phyloP scores from a whole-genome alignment of 306 rosid genomes.

The Prosopis cineraria region DNA sequence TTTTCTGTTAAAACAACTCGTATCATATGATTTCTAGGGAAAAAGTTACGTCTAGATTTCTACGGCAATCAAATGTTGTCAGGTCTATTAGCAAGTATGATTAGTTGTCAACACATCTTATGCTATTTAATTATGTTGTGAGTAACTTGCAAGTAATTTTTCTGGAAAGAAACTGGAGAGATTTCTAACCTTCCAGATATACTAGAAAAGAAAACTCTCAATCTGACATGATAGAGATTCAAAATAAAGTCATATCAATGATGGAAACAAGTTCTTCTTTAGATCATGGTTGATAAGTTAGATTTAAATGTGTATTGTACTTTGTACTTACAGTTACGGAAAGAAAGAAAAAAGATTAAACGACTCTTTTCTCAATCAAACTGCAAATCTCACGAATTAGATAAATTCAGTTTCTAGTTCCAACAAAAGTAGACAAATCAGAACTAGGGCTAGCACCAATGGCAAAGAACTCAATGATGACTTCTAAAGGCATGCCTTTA shows the following conservation, averaged over 20 bases:
- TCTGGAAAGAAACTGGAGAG: no score
- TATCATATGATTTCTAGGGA: no score
- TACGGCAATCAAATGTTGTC: no score
- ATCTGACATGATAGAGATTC: neutral
- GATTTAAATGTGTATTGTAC: neutral
- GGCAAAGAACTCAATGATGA: conserved; percentile 67
- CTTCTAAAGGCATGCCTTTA: conserved; percentile 81
- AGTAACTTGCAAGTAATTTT: no score
- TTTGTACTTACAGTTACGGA: neutral
- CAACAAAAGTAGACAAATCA: neutral
- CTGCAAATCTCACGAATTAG: neutral
- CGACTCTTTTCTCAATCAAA: neutral
- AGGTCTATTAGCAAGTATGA: no score
- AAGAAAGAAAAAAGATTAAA: neutral
- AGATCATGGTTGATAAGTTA: neutral
- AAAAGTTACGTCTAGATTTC: no score
- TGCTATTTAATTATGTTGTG: no score
- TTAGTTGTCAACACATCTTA: no score
- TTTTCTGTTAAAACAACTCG: no score
- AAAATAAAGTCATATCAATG: neutral
- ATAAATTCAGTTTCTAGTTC: neutral
- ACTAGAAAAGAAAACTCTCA: neutral
- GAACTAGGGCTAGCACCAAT: conserved; percentile 46
- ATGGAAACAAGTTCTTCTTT: neutral
- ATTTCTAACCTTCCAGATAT: neutral